Conservation (phyloP, 768 basidiomycete genomes). For the Daedaleopsis sinensis region DNA sequence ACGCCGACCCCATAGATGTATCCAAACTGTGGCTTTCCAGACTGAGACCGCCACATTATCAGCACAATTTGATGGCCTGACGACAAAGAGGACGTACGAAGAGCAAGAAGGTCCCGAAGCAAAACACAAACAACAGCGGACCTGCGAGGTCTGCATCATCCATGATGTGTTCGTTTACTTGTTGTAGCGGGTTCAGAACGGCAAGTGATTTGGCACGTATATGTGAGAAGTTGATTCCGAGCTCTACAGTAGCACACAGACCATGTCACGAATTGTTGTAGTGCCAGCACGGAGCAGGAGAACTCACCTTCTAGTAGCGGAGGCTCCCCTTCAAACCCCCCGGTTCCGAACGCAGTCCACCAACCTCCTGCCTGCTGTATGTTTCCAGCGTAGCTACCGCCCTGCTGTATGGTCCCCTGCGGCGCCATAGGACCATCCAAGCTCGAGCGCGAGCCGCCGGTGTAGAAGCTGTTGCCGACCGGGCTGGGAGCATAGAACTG, state of each 20-base stretch:
- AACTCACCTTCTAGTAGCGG: slow-evolving; percentile 86
- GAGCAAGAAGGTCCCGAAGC: slow-evolving; percentile 90
- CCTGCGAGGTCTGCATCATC: slow-evolving; percentile 98
- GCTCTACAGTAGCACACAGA: slow-evolving; percentile 53
- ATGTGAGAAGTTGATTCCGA: slow-evolving; percentile 97
- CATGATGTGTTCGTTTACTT: slow-evolving; percentile 92
- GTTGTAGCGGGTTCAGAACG: slow-evolving; percentile 88
- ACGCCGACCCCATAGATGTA: slow-evolving; percentile 98
- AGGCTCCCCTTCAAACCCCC: slow-evolving; percentile 94
- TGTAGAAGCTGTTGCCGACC: slow-evolving; percentile 64
- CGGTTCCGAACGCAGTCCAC: slow-evolving; percentile 97
- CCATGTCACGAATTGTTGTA: neutral
- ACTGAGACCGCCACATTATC: slow-evolving; percentile 48
- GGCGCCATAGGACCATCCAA: slow-evolving; percentile 68
- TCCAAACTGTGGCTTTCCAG: slow-evolving; percentile 97
- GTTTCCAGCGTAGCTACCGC: slow-evolving; percentile 63
- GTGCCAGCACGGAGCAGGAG: neutral
- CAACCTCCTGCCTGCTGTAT: slow-evolving; percentile 78
- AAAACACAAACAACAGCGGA: slow-evolving; percentile 92
- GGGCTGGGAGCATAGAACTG: slow-evolving; percentile 77
- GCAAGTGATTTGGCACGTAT: slow-evolving; percentile 94
- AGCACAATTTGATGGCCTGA: neutral
- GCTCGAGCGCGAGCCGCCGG: slow-evolving; percentile 72
- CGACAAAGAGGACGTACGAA: slow-evolving; percentile 62
- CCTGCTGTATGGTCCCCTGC: slow-evolving; percentile 55